phyloP scores from a whole-genome alignment of 495 filamentous ascomycete genomes.

The Hypomontagnella monticulosa region DNA sequence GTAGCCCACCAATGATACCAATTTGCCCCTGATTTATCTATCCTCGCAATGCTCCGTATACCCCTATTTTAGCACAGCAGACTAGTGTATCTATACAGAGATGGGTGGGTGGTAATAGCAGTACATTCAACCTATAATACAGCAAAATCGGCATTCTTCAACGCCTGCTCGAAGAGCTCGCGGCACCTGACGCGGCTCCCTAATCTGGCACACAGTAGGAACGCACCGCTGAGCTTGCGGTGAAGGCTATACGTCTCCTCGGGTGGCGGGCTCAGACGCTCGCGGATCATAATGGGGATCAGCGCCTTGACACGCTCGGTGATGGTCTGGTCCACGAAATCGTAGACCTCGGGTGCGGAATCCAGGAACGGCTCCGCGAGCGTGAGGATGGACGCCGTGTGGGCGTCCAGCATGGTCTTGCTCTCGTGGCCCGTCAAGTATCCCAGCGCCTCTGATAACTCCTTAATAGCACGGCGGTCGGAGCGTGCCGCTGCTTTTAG shows the following conservation, averaged over 20 bases:
- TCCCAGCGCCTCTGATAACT: constrained; percentile 81
- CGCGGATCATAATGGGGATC: constrained; percentile 91
- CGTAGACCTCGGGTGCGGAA: constrained; percentile 82
- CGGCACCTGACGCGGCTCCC: constrained; percentile 84
- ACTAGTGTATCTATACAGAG: constrained; percentile 20
- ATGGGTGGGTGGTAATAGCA: constrained; percentile 9
- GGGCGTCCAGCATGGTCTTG: constrained; percentile 83
- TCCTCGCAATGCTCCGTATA: constrained; percentile 22
- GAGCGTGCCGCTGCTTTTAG: constrained; percentile 78
- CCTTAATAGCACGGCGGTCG: constrained; percentile 69
- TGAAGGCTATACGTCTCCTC: constrained; percentile 98
- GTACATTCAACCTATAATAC: constrained; percentile 11
- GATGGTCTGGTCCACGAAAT: constrained; percentile 93
- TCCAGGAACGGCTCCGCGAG: constrained; percentile 90
- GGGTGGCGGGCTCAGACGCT: constrained; percentile 87
- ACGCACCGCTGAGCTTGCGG: constrained; percentile 94
- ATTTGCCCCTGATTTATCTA: constrained; percentile 22
- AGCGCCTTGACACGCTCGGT: constrained; percentile 86
- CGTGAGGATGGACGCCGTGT: constrained; percentile 81
- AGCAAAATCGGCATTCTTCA: constrained; percentile 58
- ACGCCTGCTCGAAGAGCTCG: constrained; percentile 77
- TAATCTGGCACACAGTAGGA: constrained; percentile 87
- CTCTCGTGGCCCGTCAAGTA: constrained; percentile 93
- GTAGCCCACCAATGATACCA: constrained; percentile 35
- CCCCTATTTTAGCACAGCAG: not conserved